Conservation (phyloP, 129 eudicot genomes). For the Mikania micrantha region DNA sequence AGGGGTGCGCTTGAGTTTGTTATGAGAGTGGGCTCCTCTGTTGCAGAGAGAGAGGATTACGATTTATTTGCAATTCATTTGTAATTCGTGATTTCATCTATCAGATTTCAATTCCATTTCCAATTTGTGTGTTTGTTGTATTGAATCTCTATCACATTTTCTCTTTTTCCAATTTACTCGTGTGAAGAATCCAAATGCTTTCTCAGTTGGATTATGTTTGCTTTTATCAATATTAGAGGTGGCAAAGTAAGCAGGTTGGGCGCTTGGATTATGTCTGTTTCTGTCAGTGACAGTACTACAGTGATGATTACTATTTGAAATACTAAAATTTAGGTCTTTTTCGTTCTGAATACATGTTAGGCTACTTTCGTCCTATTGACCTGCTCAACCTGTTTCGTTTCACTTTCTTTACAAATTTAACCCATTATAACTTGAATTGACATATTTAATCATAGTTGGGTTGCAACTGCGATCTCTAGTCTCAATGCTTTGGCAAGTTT, state of each 20-base stretch:
- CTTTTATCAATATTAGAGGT: conserved; percentile 39
- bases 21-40: too few species aligned
- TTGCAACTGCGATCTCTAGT: neutral
- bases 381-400: neutral
- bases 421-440: neutral
- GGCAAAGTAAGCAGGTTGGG: neutral
- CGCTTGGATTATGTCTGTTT: neutral
- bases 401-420: neutral
- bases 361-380: neutral
- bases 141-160: too few species aligned
- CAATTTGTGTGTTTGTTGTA: too few species aligned
- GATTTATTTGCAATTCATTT: too few species aligned
- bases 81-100: too few species aligned
- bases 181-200: conserved; percentile 8
- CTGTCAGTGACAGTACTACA: neutral
- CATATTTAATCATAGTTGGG: neutral
- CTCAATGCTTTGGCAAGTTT: neutral
- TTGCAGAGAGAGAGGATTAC: too few species aligned
- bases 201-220: conserved; percentile 1
- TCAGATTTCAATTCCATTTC: too few species aligned
- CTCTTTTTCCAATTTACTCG: neutral
- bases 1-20: too few species aligned
- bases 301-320: neutral
- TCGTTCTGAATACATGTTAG: neutral
- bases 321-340: neutral